A percentile compares a stretch with the other conserved stretches of the same genome.
Conservation (phyloP, 805 yeast species). For the Pichia scutulata region DNA sequence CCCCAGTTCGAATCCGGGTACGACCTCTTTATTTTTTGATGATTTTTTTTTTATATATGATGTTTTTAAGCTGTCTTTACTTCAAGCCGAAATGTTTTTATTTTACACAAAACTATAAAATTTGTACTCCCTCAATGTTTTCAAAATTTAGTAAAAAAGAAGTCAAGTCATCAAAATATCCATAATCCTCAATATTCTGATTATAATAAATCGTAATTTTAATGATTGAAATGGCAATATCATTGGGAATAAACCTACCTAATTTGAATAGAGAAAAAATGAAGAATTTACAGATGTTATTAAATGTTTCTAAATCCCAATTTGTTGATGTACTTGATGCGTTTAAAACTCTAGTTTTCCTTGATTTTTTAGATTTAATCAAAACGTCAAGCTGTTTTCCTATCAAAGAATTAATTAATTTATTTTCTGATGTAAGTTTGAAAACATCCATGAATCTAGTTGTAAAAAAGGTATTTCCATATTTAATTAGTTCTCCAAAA, state of each 20-base stretch:
- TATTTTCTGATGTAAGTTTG: constrained; percentile 8
- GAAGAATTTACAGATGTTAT: constrained; percentile 26
- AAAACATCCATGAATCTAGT: constrained; percentile 40
- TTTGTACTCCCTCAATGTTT: not conserved
- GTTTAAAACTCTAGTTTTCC: constrained; percentile 4
- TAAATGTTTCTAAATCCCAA: constrained; percentile 22
- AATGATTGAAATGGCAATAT: constrained; percentile 31
- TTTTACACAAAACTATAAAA: not conserved
- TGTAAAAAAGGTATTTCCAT: constrained; percentile 40
- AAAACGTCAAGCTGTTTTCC: constrained; percentile 6
- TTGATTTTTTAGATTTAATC: not conserved
- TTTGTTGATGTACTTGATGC: constrained; percentile 22
- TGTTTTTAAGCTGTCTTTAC: too few relatives aligned
- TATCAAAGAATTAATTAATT: constrained; percentile 10
- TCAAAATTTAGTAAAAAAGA: not conserved
- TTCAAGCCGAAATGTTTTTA: too few relatives aligned
- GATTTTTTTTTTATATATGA: not conserved
- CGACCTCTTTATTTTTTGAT: constrained; percentile 39
- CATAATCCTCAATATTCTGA: constrained; percentile 18
- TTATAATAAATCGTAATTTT: constrained; percentile 24
- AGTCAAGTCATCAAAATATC: constrained; percentile 23
- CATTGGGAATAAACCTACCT: constrained; percentile 35
- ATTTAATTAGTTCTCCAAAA: constrained; percentile 24
- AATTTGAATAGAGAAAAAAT: constrained; percentile 32
- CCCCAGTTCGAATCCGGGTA: constrained; percentile 86